Evolutionary conservation across 192 early-diverging fungal species (phyloP).

Genomic region (Dimargaris xerosporica): DNA sequence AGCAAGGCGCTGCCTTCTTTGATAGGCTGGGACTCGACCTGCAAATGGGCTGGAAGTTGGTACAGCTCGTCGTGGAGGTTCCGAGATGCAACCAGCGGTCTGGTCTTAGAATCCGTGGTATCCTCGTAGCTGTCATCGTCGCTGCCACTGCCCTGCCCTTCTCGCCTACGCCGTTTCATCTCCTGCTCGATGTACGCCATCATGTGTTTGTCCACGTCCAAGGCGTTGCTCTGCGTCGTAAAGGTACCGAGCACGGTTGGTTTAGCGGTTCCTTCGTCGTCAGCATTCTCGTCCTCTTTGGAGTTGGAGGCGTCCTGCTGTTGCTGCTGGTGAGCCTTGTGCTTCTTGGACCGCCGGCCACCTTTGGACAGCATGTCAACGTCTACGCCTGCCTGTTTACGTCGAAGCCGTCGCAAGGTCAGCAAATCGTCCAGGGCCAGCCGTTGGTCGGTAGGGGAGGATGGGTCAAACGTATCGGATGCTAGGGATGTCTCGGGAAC

Average conservation of each 20-base stretch:
- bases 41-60: slow-evolving; percentile 44
- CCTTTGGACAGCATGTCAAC: background rate
- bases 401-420: background rate
- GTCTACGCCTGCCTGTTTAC: background rate
- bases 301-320: background rate
- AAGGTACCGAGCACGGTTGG: slow-evolving; percentile 30
- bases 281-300: background rate
- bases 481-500: background rate
- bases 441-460: too few relatives aligned
- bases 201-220: slow-evolving; percentile 75
- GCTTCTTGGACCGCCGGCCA: background rate
- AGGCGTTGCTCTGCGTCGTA: slow-evolving; percentile 52
- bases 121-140: background rate
- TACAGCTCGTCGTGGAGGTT: slow-evolving; percentile 45
- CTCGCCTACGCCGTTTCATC: slow-evolving; percentile 40
- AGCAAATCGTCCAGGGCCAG: background rate
- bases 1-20: slow-evolving; percentile 75
- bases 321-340: background rate
- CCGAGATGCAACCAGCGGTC: too few relatives aligned
- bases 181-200: slow-evolving; percentile 75
- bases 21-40: slow-evolving; percentile 44
- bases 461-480: too few relatives aligned
- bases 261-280: background rate
- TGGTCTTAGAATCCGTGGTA: slow-evolving; percentile 19
- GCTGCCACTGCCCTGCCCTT: slow-evolving; percentile 14